Base-by-base conservation (phyloP, 192 early-diverging fungal species). In the Coemansia sp. region DNA sequence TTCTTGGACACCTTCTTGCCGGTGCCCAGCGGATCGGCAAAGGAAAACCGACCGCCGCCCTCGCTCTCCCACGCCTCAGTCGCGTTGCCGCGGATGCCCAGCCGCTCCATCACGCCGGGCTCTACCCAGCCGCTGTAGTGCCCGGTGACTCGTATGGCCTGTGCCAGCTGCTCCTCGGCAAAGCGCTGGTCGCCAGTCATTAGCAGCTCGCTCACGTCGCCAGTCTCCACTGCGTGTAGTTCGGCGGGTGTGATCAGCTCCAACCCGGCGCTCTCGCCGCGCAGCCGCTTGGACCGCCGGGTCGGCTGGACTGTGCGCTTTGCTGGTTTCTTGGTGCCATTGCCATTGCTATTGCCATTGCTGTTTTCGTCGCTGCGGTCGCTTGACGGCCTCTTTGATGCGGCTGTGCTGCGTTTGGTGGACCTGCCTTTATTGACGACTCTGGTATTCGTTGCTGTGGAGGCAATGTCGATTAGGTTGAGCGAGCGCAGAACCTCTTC, bases 31-130 rank as follows among this genome's bases (percentile, higher is more conserved):
- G 82, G 83, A 46, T 85, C 81, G 24, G 75, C 82, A 55, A 78
- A 86, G 15, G 87, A 84, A 50, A 84, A 89, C 19, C 73, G 80
- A 27, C 84, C 87, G 24, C 87, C 87, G 18, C 86, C 87, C 35
- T 89, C 81, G 44, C 79, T 81, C 35, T 89, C 86, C 86, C 87
- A 89, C 20, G 82, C 82, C 29, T 82, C 82, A 4, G 76, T 52
- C 3, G 85, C 83, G 41, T 65, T 77, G 27, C 58, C 49, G 17
- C 79, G 78, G 39, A 89, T 78, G 2, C 77, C 75, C 41, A 88
- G 72, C 38, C 78, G 84, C 33, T 67, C 52, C 47, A 85, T 80
- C 9, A 81, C 66, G 0, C 60, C 80, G 0, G 59, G 58, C 33
- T 83, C 81, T 20, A 86, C 55, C 85, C 86, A 89, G 9, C 86